Evolutionary conservation across 441 rosid species (phyloP).

Genomic region (Codiaeum variegatum): DNA sequence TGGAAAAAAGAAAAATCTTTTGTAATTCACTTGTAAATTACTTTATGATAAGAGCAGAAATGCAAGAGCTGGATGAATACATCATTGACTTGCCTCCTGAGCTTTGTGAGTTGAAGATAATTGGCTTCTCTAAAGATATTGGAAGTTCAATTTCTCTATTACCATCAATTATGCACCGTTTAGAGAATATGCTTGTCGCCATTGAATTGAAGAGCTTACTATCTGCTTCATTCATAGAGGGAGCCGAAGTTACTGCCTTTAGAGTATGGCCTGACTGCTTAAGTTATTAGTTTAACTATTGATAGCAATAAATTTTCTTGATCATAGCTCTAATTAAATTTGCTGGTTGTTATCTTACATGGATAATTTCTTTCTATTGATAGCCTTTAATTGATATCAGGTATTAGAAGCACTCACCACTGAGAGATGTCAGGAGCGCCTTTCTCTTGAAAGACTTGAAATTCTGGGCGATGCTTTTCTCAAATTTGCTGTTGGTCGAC

Average conservation of each 20-base stretch:
- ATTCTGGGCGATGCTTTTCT: conserved; percentile 92
- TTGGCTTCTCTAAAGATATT: conserved; percentile 83
- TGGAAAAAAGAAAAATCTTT: neutral
- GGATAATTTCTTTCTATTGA: conserved; percentile 23
- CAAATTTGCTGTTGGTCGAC: conserved; percentile 82
- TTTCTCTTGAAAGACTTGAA: conserved; percentile 96
- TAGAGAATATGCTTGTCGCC: conserved; percentile 92
- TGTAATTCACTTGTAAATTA: conserved; percentile 2
- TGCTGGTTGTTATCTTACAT: conserved; percentile 2
- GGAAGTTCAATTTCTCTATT: conserved; percentile 90
- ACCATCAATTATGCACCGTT: conserved; percentile 91
- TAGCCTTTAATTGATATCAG: conserved; percentile 39
- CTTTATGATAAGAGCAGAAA: conserved; percentile 42
- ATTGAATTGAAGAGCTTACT: conserved; percentile 72
- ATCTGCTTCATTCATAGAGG: conserved; percentile 68
- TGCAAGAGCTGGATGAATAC: conserved; percentile 73
- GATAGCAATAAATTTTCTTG: conserved; percentile 13
- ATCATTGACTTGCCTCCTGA: conserved; percentile 78
- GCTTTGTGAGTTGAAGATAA: conserved; percentile 83
- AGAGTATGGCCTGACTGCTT: conserved; percentile 45
- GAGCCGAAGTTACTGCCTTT: conserved; percentile 62
- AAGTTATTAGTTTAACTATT: conserved; percentile 14
- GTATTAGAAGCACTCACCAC: conserved; percentile 94
- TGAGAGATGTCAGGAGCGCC: conserved; percentile 93
- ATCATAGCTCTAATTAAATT: conserved; percentile 16